A percentile compares a stretch with the other conserved stretches of the same genome.
phyloP scores from a whole-genome alignment of 2,329 filamentous ascomycete species.

The Cucurbitaria berberidis region DNA sequence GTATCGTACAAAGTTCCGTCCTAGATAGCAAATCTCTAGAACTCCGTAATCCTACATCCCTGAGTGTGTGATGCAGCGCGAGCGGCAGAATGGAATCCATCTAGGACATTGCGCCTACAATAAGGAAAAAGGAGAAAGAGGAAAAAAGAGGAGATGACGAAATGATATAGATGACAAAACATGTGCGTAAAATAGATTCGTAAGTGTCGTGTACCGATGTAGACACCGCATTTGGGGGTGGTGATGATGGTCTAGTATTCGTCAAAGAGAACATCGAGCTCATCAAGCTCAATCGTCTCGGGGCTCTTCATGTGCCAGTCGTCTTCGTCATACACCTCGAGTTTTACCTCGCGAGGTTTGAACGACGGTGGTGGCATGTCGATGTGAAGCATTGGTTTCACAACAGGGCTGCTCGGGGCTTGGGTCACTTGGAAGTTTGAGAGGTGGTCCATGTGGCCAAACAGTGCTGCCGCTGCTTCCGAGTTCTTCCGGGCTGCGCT shows the following conservation, averaged over 20 bases:
- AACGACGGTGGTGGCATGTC: constrained; percentile 41
- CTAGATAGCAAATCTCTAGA: constrained; percentile 35
- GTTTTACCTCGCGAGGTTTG: constrained; percentile 43
- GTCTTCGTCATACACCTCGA: constrained; percentile 40
- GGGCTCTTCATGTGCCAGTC: constrained; percentile 66
- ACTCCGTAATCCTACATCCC: constrained; percentile 34
- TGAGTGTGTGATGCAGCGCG: constrained; percentile 38
- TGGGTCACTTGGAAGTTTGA: constrained; percentile 47
- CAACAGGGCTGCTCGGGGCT: constrained; percentile 53
- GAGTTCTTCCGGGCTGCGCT: constrained; percentile 58
- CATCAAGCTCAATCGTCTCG: constrained; percentile 89
- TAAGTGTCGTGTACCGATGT: constrained; percentile 34
- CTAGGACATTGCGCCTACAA: constrained; percentile 35
- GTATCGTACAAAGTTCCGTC: constrained; percentile 39
- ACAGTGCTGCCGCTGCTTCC: constrained; percentile 57
- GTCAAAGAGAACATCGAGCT: constrained; percentile 86
- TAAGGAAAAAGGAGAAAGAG: constrained; percentile 25
- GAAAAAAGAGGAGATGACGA: constrained; percentile 22
- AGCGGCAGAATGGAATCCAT: constrained; percentile 37
- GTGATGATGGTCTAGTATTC: constrained; percentile 63
- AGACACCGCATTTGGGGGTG: constrained; percentile 8
- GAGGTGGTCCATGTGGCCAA: constrained; percentile 53
- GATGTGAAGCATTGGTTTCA: constrained; percentile 48
- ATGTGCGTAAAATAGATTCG: constrained; percentile 37
- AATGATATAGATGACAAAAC: constrained; percentile 27